Evolutionary conservation across 75 land plant genomes (phyloP).

Genomic region (Cryptomeria japonica): DNA sequence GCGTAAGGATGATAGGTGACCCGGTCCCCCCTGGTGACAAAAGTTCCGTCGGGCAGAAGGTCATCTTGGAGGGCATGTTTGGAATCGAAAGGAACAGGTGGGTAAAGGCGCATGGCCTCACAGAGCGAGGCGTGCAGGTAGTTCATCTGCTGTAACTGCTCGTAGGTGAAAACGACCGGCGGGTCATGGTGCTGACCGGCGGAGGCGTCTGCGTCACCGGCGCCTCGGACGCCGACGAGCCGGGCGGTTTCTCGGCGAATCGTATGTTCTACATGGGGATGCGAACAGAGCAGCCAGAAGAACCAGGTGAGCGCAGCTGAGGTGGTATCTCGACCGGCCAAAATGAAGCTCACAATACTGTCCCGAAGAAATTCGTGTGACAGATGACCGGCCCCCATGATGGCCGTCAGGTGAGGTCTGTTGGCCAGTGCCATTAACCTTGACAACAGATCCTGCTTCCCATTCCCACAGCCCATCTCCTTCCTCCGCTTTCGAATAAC

Average conservation of each 20-base stretch:
- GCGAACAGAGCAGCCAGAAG: slow-evolving; percentile 47
- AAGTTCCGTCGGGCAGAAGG: slow-evolving; percentile 61
- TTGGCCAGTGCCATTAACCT: slow-evolving; percentile 36
- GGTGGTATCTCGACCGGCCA: slow-evolving; percentile 58
- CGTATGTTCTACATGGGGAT: slow-evolving; percentile 27
- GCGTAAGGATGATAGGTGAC: slow-evolving; percentile 65
- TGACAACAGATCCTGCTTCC: slow-evolving; percentile 36
- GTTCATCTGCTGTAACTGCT: slow-evolving; percentile 42
- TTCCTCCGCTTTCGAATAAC: slow-evolving; percentile 44
- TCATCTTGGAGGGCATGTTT: slow-evolving; percentile 49
- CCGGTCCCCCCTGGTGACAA: slow-evolving; percentile 34
- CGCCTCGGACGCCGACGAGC: neutral
- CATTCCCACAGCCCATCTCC: neutral
- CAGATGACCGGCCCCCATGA: neutral
- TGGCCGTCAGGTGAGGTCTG: neutral
- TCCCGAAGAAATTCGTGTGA: slow-evolving; percentile 37
- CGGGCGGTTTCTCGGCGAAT: slow-evolving; percentile 21
- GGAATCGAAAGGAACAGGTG: slow-evolving; percentile 66
- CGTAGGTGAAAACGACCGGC: slow-evolving; percentile 22
- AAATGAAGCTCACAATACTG: slow-evolving; percentile 39
- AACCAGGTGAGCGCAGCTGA: slow-evolving; percentile 55
- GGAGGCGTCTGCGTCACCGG: too few relatives aligned
- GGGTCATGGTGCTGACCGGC: neutral
- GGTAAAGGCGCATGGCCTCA: slow-evolving; percentile 64
- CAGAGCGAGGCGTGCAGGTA: slow-evolving; percentile 62